phyloP scores from a whole-genome alignment of 371 early-diverging fungal species.

The Syncephalis plumigaleata region DNA sequence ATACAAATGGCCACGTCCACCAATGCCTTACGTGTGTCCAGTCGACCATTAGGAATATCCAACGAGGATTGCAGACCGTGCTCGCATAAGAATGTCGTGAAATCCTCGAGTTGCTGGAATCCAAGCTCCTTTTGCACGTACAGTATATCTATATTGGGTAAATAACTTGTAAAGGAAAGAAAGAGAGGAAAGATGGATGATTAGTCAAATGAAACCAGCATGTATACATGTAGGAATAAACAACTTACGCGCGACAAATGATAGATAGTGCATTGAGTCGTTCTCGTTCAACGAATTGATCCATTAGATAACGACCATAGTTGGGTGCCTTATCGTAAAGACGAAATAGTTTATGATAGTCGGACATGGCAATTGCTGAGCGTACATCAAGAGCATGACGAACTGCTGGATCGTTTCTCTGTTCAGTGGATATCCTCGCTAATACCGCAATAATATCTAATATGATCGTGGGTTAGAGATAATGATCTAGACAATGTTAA shows the following conservation, averaged over 20 bases:
- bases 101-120: conserved; percentile 19
- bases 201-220: too few relatives aligned
- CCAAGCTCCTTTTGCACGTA: conserved; percentile 28
- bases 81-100: conserved; percentile 12
- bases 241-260: conserved; percentile 46
- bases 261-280: conserved; percentile 46
- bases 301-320: conserved; percentile 71
- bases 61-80: conserved; percentile 8
- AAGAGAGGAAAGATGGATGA: not conserved
- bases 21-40: conserved; percentile 24
- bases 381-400: conserved; percentile 73
- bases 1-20: conserved; percentile 7
- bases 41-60: conserved; percentile 10
- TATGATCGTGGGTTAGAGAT: too few relatives aligned
- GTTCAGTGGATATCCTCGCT: conserved; percentile 33
- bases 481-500: not conserved
- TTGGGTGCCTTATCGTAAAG: conserved; percentile 66
- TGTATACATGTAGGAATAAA: too few relatives aligned
- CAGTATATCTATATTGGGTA: conserved; percentile 22
- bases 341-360: conserved; percentile 67
- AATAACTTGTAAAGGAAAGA: conserved; percentile 24
- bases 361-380: conserved; percentile 47
- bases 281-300: conserved; percentile 74
- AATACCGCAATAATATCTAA: conserved; percentile 60
- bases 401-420: conserved; percentile 34